phyloP scores from a whole-genome alignment of 1,139 yeast genomes.

The Schwanniomyces etchellsii region DNA sequence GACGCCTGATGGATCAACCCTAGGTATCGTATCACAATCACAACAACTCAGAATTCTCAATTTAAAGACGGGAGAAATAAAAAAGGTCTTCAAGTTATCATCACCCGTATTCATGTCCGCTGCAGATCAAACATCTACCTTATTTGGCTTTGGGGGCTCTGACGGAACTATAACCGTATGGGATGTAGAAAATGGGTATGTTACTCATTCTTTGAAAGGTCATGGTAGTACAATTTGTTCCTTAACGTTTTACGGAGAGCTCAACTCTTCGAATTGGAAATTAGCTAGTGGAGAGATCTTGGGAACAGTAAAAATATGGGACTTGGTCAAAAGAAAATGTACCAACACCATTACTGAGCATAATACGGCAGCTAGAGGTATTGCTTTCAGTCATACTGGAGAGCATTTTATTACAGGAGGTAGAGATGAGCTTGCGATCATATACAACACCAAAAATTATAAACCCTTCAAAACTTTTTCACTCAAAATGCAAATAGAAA shows the following conservation, averaged over 20 bases:
- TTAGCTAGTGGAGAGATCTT: constrained; percentile 84
- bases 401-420: constrained; percentile 72
- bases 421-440: constrained; percentile 72
- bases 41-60: constrained; percentile 71
- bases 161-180: constrained; percentile 91
- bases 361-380: constrained; percentile 79
- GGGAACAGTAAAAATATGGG: constrained; percentile 88
- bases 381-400: constrained; percentile 57
- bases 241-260: constrained; percentile 65
- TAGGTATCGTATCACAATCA: constrained; percentile 78
- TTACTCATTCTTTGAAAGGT: constrained; percentile 88
- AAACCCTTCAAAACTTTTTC: constrained; percentile 66
- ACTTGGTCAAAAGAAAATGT: constrained; percentile 73
- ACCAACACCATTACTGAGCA: constrained; percentile 66
- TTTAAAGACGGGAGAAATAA: constrained; percentile 38
- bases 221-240: constrained; percentile 93
- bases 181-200: constrained; percentile 84
- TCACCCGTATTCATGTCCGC: constrained; percentile 81
- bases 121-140: constrained; percentile 74
- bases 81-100: constrained; percentile 52
- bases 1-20: constrained; percentile 66
- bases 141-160: constrained; percentile 91
- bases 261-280: constrained; percentile 68
- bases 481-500: constrained; percentile 73
- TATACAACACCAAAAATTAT: constrained; percentile 52